Percentiles rank a stretch among this genome's conserved stretches.
These are phyloP conservation scores for Ceratobasidium sp. DNA, from an alignment of 1,284 basidiomycete genomes.

Conservation along the genomic window DNA sequence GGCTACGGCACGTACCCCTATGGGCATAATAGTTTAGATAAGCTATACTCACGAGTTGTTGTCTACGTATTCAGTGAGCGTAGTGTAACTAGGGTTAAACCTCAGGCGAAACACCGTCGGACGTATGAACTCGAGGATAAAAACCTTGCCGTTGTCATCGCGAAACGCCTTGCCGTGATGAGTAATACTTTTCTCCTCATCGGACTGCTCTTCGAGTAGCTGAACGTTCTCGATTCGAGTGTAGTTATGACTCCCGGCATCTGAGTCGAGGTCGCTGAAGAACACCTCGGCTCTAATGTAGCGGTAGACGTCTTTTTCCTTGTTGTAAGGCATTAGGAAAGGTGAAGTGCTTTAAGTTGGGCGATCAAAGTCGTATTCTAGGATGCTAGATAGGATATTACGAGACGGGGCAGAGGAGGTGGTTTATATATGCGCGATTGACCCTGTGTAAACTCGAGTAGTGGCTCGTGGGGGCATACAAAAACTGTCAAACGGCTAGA, in stretches of 20 bases:
- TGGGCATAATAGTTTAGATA: too few species aligned
- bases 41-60: background rate
- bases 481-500: too few species aligned
- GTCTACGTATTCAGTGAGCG: constrained; percentile 6
- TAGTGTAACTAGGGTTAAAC: constrained; percentile 4
- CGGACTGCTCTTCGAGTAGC: background rate
- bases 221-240: constrained; percentile 1
- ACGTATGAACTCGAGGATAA: constrained; percentile 22
- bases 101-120: constrained; percentile 26
- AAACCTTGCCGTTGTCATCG: background rate
- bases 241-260: background rate
- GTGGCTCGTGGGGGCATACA: too few species aligned
- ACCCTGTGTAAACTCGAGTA: too few species aligned
- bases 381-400: too few species aligned
- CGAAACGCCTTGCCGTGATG: constrained; percentile 24
- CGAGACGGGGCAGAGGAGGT: too few species aligned
- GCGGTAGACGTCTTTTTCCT: background rate
- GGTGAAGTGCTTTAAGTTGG: too few species aligned
- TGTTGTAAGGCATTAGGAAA: constrained; percentile 13
- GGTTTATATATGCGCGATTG: too few species aligned
- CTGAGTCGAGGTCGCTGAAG: constrained; percentile 1
- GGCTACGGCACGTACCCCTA: too few species aligned
- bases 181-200: background rate
- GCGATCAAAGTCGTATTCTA: too few species aligned
- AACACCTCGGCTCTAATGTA: constrained; percentile 24